Percentiles rank a stretch among this genome's conserved stretches.
phyloP scores from a whole-genome alignment of 352 stramenopile genomes.

The Globisporangium carolinianum region DNA sequence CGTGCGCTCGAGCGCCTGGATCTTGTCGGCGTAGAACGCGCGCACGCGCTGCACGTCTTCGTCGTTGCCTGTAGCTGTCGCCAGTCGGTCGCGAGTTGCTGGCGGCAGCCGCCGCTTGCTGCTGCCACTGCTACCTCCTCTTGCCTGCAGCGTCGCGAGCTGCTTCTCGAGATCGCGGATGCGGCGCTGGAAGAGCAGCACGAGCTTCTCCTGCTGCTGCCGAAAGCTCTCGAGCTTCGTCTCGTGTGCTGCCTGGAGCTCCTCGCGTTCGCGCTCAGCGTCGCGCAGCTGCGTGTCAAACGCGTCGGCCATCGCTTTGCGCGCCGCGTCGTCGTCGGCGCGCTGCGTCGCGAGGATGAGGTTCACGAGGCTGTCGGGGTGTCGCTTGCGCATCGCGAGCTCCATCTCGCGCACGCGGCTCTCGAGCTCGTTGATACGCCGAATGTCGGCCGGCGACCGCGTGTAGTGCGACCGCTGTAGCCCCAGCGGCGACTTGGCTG shows the following conservation, averaged over 20 bases:
- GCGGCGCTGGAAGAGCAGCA: constrained; percentile 63
- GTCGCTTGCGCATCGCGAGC: constrained; percentile 60
- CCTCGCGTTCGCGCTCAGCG: constrained; percentile 42
- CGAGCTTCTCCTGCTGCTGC: constrained; percentile 72
- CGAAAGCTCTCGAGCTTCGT: constrained; percentile 61
- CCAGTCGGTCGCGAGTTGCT: no score
- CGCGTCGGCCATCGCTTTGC: constrained; percentile 23
- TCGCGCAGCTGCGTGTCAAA: constrained; percentile 33
- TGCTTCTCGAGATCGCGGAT: constrained; percentile 47
- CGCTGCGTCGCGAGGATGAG: constrained; percentile 68
- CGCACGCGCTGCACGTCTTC: constrained; percentile 46
- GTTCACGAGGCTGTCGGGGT: constrained; percentile 75
- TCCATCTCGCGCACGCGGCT: constrained; percentile 57
- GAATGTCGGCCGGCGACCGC: constrained; percentile 47
- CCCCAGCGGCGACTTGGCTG: neutral
- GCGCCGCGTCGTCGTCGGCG: constrained; percentile 56
- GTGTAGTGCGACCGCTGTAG: constrained; percentile 7
- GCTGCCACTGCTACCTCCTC: constrained; percentile 7
- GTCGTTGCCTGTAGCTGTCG: constrained; percentile 7
- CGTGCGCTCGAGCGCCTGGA: constrained; percentile 69
- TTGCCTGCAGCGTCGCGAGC: constrained; percentile 2
- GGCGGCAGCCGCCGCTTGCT: constrained; percentile 7
- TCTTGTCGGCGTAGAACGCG: constrained; percentile 68
- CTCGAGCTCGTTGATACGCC: constrained; percentile 74
- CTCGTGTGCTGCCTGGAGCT: constrained; percentile 39